Base-by-base conservation (phyloP, 2,329 filamentous ascomycete species). In the Phoma herbarum region DNA sequence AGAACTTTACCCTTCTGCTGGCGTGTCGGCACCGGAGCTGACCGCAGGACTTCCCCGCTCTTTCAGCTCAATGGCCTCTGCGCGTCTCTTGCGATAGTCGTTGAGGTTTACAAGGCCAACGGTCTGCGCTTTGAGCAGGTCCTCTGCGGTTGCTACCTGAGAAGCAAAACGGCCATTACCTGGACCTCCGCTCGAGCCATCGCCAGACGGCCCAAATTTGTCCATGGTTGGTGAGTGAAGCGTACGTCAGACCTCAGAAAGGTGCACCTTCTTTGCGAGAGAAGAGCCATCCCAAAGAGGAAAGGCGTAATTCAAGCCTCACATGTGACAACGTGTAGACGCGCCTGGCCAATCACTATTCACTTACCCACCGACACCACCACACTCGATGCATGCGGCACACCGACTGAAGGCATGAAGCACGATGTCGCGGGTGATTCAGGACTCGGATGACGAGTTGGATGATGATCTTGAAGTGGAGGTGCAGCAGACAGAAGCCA, bases 81-180 rank as follows among this genome's bases (percentile, higher is more conserved):
- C 93, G 77, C 94, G 92, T 59, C 95, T 89, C 81, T 99, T 98
- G 78, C 94, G 92, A 77, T 96, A 98, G 75, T 98, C 95, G 65
- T 91, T 92, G 42, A 97, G 88, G 57, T 91, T 87, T 52, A 98
- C 94, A 2, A 99, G 88, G 39, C 95, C 95, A 65, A 97, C 93
- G 0, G 92, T 96, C 72, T 92, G 88, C 52, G 88, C 91, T 60
- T 94, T 94, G 46, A 97, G 84, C 14, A 92, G 84, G 72, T 97
- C 89, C 76, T 94, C 87, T 1, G 91, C 90, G 1, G 90, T 90
- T 66, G 89, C 84, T 63, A 88, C 89, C 72, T 93, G 90, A 41
- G 89, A 83, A 1, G 88, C 89, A 78, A 96, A 97, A 61, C 90
- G 87, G 14, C 81, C 78, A 55, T 80, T 39, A 75, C 81, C 26